Evolutionary conservation across 2,329 filamentous ascomycete genomes (phyloP), one percentile per base, ranked within the genome.

Genomic region (Bertia moriformis): DNA sequence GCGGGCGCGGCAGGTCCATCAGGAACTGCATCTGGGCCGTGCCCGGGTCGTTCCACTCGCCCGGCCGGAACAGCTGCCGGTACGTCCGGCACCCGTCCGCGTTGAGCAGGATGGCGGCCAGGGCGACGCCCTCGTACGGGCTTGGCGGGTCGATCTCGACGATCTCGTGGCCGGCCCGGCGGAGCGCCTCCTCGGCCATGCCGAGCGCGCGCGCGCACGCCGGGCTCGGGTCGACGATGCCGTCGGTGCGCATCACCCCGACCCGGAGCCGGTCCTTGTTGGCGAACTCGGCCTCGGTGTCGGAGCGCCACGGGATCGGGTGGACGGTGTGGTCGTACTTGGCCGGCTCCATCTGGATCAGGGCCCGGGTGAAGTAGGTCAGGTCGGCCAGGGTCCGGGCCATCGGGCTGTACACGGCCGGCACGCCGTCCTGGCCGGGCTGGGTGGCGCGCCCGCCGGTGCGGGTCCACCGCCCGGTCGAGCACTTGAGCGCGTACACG

Each of bases 381-480:
- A 95, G 62, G 52, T 95, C 88, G 45, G 78, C 72, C 42, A 94
- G 60, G 0, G 87, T 94, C 39, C 87, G 72, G 2, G 88, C 75
- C 89, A 96, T 95, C 4, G 88, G 88, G 42, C 83, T 89, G 60
- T 88, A 94, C 15, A 94, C 86, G 45, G 81, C 84, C 1, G 85
- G 78, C 20, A 95, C 77, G 1, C 87, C 88, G 53, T 95, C 89
- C 54, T 95, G 87, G 0, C 89, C 89, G 0, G 83, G 77, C 86
- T 94, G 94, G 49, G 82, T 88, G 0, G 88, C 94, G 44, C 73
- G 73, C 54, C 86, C 78, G 7, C 86, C 86, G 32, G 74, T 69
- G 57, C 93, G 93, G 1, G 86, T 85, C 86, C 88, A 95, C 38
- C 88, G 71, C 2, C 89, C 88, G 1, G 84, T 93, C 3, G 83